phyloP scores from a whole-genome alignment of 352 stramenopile species.

The Globisporangium cederbergense region DNA sequence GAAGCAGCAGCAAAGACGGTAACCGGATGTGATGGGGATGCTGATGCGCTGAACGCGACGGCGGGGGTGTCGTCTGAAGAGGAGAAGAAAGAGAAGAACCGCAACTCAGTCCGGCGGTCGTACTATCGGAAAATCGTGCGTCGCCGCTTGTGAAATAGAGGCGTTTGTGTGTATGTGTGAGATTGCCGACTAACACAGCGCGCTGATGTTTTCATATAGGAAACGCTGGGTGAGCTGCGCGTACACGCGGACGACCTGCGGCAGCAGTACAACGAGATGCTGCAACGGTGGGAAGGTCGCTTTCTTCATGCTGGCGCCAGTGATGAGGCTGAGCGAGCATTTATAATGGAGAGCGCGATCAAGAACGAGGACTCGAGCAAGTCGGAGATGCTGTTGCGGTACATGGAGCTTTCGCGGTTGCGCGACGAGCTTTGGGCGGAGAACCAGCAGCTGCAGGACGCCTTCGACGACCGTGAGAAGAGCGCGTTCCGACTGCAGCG shows the following conservation, averaged over 20 bases:
- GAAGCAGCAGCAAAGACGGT: too few relatives aligned
- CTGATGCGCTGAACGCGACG: not conserved
- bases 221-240: conserved; percentile 43
- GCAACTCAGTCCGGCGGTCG: conserved; percentile 49
- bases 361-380: conserved; percentile 21
- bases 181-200: not conserved
- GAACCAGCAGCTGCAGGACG: conserved; percentile 47
- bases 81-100: conserved; percentile 53
- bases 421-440: conserved; percentile 51
- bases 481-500: conserved; percentile 46
- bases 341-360: not conserved
- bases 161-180: not conserved
- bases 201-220: conserved; percentile 19
- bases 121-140: conserved; percentile 55
- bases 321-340: conserved; percentile 24
- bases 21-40: not conserved
- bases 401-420: conserved; percentile 39
- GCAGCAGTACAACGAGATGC: conserved; percentile 43
- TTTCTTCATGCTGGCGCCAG: conserved; percentile 24
- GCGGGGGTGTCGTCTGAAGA: conserved; percentile 23
- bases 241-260: conserved; percentile 40
- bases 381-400: conserved; percentile 40
- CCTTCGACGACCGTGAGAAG: conserved; percentile 56
- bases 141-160: not conserved
- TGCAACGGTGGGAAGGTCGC: conserved; percentile 36